These are phyloP conservation scores for Diaporthe sp. DNA, from an alignment of 2,329 filamentous ascomycete genomes.

Conservation along the genomic window DNA sequence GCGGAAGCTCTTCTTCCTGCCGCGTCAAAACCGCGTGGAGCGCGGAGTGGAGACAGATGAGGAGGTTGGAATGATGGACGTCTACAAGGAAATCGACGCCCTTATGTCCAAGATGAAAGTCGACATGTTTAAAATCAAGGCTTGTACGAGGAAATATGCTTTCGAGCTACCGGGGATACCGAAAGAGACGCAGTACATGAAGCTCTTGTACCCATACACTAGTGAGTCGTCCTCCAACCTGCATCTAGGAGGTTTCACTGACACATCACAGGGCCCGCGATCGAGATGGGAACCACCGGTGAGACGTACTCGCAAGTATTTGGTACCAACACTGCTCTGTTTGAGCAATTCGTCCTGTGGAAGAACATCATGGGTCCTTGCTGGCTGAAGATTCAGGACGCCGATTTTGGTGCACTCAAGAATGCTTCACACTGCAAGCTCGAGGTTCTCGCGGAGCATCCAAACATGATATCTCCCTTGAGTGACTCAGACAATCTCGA, in stretches of 20 bases:
- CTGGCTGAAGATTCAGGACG: conserved; percentile 92
- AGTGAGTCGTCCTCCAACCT: conserved; percentile 63
- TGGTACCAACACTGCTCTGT: conserved; percentile 91
- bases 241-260: conserved; percentile 37
- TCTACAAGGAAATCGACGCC: conserved; percentile 89
- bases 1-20: conserved; percentile 93
- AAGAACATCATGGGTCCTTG: conserved; percentile 99
- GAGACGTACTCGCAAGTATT: conserved; percentile 96
- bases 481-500: conserved; percentile 86
- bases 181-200: conserved; percentile 91
- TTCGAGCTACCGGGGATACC: conserved; percentile 92
- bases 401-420: conserved; percentile 86
- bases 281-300: conserved; percentile 80
- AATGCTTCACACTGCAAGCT: conserved; percentile 98
- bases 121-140: conserved; percentile 93
- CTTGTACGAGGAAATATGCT: conserved; percentile 90
- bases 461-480: conserved; percentile 79
- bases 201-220: conserved; percentile 95
- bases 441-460: conserved; percentile 85
- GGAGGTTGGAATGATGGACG: conserved; percentile 87
- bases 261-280: conserved; percentile 67
- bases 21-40: conserved; percentile 73
- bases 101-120: conserved; percentile 92
- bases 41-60: conserved; percentile 80
- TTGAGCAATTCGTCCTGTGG: conserved; percentile 98